Base-by-base conservation (phyloP, 352 stramenopile species). In the Phytophthora sojae region DNA sequence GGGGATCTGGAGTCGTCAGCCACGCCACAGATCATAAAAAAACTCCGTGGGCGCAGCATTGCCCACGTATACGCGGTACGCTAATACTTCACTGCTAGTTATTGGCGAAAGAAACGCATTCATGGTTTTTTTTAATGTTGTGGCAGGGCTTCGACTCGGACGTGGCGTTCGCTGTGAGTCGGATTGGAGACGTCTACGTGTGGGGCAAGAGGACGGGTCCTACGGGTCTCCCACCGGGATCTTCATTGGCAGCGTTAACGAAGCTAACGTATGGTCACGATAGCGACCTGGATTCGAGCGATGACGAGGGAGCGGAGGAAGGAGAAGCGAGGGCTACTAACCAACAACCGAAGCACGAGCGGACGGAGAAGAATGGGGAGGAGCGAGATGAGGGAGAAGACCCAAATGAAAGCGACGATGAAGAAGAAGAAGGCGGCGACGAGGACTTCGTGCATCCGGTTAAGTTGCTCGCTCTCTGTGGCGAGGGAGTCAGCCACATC, bases 101-200 rank as follows among this genome's bases (percentile, higher is more conserved):
- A 21, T 47, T 55, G 15, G 9, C 42, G 0, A 39, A 19, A 17
- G 30, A 14, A 30, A 30, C n/a, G 26, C 14, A 56, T 60, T 55
- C 5, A 14, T 39, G 37, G 25, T 57, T 21, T 56, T 45, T 21
- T 17, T 11, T 63, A 21, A 30, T 30, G 26, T 32, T 32, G 29
- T 3, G 29, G 19, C 44, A 93, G 85, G 89, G 89, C 3, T 96
- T 94, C 64, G 89, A 96, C 64, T 96, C 89, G 25, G 86, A 95
- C 21, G 80, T 95, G 4, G 78, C 81, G 12, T 96, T 94, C 52
- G 89, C 86, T 15, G 75, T 95, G 2, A 90, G 69, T 44, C 84
- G 88, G 2, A 83, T 72, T 9, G 80, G 89, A 30, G 89, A 95
- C 29, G 84, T 96, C 6, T 96, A 87, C 19, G 87, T 94, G 1